Base-by-base conservation (phyloP, 208 protist species). In the Leishmania martiniquensis region DNA sequence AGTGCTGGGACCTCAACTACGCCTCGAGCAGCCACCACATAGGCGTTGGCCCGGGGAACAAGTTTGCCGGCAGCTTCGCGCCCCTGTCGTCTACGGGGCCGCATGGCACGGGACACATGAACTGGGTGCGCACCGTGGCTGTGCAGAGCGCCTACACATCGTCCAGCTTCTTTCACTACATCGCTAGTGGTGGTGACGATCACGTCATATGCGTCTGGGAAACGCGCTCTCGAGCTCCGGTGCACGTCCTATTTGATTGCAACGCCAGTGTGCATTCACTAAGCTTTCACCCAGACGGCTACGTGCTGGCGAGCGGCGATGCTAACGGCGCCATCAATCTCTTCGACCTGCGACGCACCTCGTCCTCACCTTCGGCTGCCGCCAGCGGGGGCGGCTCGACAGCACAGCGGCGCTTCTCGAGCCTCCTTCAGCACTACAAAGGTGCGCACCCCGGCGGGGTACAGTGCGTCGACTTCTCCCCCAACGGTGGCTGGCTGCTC, bases 151-250 rank as follows among this genome's bases (percentile, higher is more conserved):
- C 81, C 42, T 72, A 32, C 34, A 55, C 75, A 7, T 42, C 77
- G 25, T 60, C 69, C 1, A 68, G 25, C 39, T 87, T 80, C 71
- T 86, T 60, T 32, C 84, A 83, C 79, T 89, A 85, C 80, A 76
- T 97, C 9, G 93, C 92, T 51, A 96, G 89, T 68, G 96, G 94
- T 29, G 89, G 89, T 12, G 95, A 98, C 63, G 96, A 98, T 82
- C 71, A 84, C 15, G 80, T 77, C 17, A 87, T 97, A 55, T 80
- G 85, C 45, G 82, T 98, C 47, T 98, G 95, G 95, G 95, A 98
- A 73, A 76, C 87, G 0, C 88, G 89, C 55, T 84, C 80, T 4
- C 85, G 86, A 9, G 76, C 81, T 12, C 68, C 79, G 5, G 90
- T 85, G 34, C 90, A 96, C 76, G 80, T 80, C 9, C 91, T 98